These are phyloP conservation scores for Botrytis tulipae DNA, from an alignment of 2,329 filamentous ascomycete genomes.

Conservation along the genomic window DNA sequence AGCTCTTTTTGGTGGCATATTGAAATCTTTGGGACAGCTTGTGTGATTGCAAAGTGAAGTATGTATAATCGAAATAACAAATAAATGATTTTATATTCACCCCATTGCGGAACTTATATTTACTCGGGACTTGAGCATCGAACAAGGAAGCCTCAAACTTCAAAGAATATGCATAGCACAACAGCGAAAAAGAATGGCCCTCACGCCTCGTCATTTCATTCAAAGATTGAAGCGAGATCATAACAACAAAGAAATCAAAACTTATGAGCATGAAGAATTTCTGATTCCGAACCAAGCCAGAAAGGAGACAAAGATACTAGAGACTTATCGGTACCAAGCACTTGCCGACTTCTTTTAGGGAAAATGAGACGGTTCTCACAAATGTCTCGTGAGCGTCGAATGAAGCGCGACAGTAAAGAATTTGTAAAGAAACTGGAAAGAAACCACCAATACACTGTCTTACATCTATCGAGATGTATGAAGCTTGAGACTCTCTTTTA, in stretches of 20 bases:
- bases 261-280: not conserved
- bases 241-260: not conserved
- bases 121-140: not conserved
- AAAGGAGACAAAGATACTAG: not conserved
- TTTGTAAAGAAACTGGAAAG: not conserved
- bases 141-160: not conserved
- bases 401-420: not conserved
- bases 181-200: not conserved
- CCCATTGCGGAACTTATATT: not conserved
- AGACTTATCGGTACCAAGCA: not conserved
- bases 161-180: constrained; percentile 7
- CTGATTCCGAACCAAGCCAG: not conserved
- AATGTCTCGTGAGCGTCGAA: not conserved
- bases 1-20: not conserved
- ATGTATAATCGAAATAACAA: not conserved
- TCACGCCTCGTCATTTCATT: not conserved
- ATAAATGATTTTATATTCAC: not conserved
- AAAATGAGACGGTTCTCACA: not conserved
- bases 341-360: not conserved
- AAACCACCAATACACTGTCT: not conserved
- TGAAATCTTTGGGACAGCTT: not conserved
- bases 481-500: not conserved
- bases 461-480: no score
- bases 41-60: not conserved
- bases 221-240: not conserved